These are phyloP conservation scores for Falciphora oryzae DNA, from an alignment of 2,329 filamentous ascomycete genomes.

Conservation along the genomic window DNA sequence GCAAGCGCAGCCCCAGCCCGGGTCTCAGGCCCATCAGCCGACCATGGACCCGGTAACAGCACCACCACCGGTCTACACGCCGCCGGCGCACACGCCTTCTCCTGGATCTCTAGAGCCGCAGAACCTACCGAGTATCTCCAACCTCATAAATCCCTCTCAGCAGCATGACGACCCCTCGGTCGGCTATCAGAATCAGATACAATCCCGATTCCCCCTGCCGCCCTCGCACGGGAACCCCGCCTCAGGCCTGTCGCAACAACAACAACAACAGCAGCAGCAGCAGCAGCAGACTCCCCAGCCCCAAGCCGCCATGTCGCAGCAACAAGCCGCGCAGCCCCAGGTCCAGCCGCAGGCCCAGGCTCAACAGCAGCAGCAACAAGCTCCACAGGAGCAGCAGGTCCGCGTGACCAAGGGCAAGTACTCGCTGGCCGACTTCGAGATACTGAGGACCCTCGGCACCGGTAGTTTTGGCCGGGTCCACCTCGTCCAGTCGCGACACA, in stretches of 20 bases:
- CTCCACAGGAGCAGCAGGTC: conserved; percentile 29
- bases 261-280: conserved; percentile 17
- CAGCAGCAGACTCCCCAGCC: conserved; percentile 18
- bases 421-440: conserved; percentile 81
- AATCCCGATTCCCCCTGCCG: conserved; percentile 16
- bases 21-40: conserved; percentile 21
- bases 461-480: conserved; percentile 97
- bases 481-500: conserved; percentile 95
- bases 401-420: conserved; percentile 96
- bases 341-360: conserved; percentile 25
- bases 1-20: conserved; percentile 14
- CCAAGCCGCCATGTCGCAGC: conserved; percentile 13
- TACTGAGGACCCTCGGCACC: conserved; percentile 87
- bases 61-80: conserved; percentile 22
- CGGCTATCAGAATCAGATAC: conserved; percentile 22
- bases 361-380: conserved; percentile 23
- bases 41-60: conserved; percentile 27
- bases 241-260: conserved; percentile 32
- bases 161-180: conserved; percentile 38
- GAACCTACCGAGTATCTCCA: conserved; percentile 75
- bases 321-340: conserved; percentile 11
- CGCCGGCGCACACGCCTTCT: conserved; percentile 27
- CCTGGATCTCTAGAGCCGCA: conserved; percentile 47
- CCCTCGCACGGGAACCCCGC: conserved; percentile 20
- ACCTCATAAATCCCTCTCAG: conserved; percentile 66